Evolutionary conservation across 164 flowering plant species (phyloP), one percentile per base, ranked within the genome.

Genomic region (Tetrastigma voinierianum): DNA sequence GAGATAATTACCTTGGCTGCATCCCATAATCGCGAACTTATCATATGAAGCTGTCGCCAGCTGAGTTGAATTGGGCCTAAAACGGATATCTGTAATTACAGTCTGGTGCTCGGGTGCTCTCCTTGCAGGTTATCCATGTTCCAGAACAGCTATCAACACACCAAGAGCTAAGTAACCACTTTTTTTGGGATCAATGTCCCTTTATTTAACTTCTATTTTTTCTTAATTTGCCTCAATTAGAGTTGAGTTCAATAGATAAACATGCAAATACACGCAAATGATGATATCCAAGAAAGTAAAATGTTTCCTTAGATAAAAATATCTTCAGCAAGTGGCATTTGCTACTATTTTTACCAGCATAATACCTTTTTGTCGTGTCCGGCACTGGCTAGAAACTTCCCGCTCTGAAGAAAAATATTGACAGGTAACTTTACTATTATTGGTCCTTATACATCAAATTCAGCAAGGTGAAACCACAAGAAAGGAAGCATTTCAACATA

Each of bases 361-460:
- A 62, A n/a, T 71, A 86, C 97, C 97, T 91, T 91, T 78, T 80
- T 89, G 75, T 89, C 97, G 78, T 89, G 95, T 32, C 97, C 97
- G 63, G 91, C 90, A 88, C 90, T 91, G 57, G 95, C 97, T 32
- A 91, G 76, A 60, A 84, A 61, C 75, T 89, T 89, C 66, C 97
- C 97, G 81, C n/a, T 91, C 93, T 17, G 95, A 89, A 59, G 97
- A 91, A 66, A 91, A 91, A 77, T 91, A 93, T 56, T 95, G 89
- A 83, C 95, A 89, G 64, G 84, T 84, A 66, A 91, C 91, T 78
- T 85, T 89, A 78, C 80, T 64, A 62, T 73, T 85, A 74, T 87
- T 79, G 53, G 86, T 76, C 59, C 88, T 73, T 61, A 83, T 81
- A 77, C 88, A 87, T 91, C 80, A 74, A 85, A 70, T 77, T 87